phyloP scores from a whole-genome alignment of 805 yeast species.

The Wickerhamomyces kurtzmanii region DNA sequence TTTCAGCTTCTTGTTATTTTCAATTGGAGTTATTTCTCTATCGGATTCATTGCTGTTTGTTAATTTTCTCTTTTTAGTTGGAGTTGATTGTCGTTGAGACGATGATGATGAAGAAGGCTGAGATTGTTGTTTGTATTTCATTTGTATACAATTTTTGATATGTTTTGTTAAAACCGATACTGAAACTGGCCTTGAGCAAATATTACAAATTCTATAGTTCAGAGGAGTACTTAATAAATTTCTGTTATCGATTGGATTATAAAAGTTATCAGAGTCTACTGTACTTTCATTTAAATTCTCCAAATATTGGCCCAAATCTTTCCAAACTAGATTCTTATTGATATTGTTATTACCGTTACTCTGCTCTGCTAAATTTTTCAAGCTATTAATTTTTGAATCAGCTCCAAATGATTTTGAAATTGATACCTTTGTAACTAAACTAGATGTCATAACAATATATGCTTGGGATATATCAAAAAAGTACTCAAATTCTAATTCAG shows the following conservation, averaged over 20 bases:
- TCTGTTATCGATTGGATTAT: conserved; percentile 9
- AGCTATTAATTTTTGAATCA: conserved; percentile 16
- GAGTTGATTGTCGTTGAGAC: conserved; percentile 5
- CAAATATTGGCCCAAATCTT: conserved; percentile 20
- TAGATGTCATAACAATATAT: conserved; percentile 19
- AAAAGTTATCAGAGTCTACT: conserved; percentile 9
- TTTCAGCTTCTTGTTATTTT: conserved; percentile 16
- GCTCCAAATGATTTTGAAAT: conserved; percentile 14
- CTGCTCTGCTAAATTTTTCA: conserved; percentile 8
- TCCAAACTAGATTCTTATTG: conserved; percentile 13
- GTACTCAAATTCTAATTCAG: too few relatives aligned
- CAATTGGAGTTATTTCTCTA: conserved; percentile 5
- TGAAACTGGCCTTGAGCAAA: conserved; percentile 35
- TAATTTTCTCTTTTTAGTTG: conserved; percentile 5
- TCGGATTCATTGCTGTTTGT: conserved; percentile 5
- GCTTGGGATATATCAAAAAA: too few relatives aligned
- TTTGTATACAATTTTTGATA: conserved; percentile 25
- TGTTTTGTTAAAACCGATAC: conserved; percentile 27
- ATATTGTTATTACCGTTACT: not conserved
- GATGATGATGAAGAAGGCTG: conserved; percentile 1
- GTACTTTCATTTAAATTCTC: conserved; percentile 13
- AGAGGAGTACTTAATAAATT: conserved; percentile 28
- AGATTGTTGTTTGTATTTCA: conserved; percentile 17
- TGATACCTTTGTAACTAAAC: conserved; percentile 7
- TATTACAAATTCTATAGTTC: conserved; percentile 35